Evolutionary conservation across 345 rosid species (phyloP), one percentile per base, ranked within the genome.

Genomic region (Arabis hirsuta): DNA sequence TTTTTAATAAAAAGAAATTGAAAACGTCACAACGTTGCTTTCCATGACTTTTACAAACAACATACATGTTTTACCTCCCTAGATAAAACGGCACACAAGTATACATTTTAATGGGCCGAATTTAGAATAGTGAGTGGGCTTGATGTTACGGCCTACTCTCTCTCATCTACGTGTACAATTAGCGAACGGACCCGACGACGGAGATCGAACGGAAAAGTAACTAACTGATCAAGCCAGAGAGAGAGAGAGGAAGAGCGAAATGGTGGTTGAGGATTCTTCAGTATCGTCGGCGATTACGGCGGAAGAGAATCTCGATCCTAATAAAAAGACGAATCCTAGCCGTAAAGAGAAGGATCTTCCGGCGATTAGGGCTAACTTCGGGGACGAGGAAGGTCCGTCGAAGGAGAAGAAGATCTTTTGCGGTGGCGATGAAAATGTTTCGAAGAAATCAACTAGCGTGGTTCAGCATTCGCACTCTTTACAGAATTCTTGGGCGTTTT

Each of bases 401-500:
- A 90, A 83, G 76, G 90, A 81, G 71, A 86, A 87, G 16, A 86
- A 72, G 81, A 81, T 84, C 70, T 43, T 62, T 3, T 62, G 58
- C 27, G 71, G 16, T 22, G 24, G 24, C 24, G 24, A n/a, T 1
- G 16, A 41, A 29, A 6, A 9, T 7, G 75, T 46, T 4, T 14
- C 78, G 24, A 71, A 65, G 74, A 74, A 79, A 65, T 57, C 82
- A 24, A 55, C 53, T 14, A 78, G 63, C 6, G 55, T 36, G 7
- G 27, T 55, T 8, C 52, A 74, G 36, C 52, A 73, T 77, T 64
- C 85, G 6, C 88, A 90, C 76, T 72, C 67, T 2, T 88, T 90
- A 27, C 87, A 95, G 81, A 89, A 87, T 50, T 78, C 81, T 6
- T 92, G 98, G 99, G 85, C 97, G 5, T 87, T 95, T 78, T 91